These are phyloP conservation scores for Globisporangium mamillatum DNA, from an alignment of 352 stramenopile genomes.

Conservation along the genomic window DNA sequence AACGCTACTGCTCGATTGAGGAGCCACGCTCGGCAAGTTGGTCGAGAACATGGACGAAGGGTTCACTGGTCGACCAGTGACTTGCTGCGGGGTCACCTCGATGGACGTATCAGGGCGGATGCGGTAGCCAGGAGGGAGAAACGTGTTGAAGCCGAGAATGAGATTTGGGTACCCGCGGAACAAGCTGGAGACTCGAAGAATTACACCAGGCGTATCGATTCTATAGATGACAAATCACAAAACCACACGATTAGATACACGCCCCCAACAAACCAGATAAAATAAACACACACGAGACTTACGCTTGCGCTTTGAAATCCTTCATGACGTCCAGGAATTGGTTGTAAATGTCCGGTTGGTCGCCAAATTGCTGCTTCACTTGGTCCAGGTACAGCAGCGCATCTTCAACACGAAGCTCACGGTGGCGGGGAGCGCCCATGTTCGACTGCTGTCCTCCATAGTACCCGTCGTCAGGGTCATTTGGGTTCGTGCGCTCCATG, in stretches of 20 bases:
- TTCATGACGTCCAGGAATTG: conserved; percentile 99
- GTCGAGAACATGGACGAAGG: conserved; percentile 24
- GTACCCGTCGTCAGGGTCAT: conserved; percentile 37
- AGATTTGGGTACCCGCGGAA: conserved; percentile 98
- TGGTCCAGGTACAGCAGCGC: conserved; percentile 99
- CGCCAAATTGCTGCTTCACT: conserved; percentile 99
- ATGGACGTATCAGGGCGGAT: conserved; percentile 85
- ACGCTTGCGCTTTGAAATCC: conserved; percentile 98
- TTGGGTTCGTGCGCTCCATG: conserved; percentile 46
- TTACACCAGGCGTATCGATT: conserved; percentile 99
- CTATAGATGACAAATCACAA: conserved; percentile 19
- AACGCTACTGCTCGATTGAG: conserved; percentile 33
- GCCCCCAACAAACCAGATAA: neutral
- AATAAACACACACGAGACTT: neutral
- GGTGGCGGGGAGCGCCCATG: conserved; percentile 50
- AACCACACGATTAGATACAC: neutral
- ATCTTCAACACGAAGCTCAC: conserved; percentile 94
- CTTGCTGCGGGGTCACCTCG: conserved; percentile 70
- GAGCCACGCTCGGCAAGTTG: conserved; percentile 25
- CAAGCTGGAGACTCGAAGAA: conserved; percentile 96
- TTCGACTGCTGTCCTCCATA: conserved; percentile 20
- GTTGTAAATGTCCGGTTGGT: conserved; percentile 99
- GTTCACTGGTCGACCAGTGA: conserved; percentile 32
- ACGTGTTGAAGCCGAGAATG: conserved; percentile 99
- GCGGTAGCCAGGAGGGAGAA: conserved; percentile 94